Evolutionary conservation across 2,329 filamentous ascomycete genomes (phyloP), one percentile per base, ranked within the genome.

Genomic region (Talaromyces sp.): DNA sequence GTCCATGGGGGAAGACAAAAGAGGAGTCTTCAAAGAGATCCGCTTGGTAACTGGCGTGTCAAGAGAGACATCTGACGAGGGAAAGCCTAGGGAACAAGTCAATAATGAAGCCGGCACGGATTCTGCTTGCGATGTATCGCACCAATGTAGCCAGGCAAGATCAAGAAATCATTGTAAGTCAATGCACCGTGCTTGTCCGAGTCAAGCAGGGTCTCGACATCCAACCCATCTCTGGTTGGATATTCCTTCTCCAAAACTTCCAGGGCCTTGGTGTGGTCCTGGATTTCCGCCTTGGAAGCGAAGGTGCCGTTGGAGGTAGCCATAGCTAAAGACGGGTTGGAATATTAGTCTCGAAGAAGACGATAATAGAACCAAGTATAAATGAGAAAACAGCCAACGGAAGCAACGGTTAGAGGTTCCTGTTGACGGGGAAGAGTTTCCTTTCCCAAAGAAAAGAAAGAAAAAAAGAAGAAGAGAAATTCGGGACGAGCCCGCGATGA

Each of bases 1-100:
- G 81, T 99, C 94, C 94, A 99, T 99, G 71, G 95, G 94, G 43
- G 94, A 97, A 53, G 94, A 99, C 66, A 97, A 86, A 72, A 99
- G 92, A 62, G 94, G 94, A 7, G 92, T 95, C 85, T 97, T 99
- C 75, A 99, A 84, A 38, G 90, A 87, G 78, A 99, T 96, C 72
- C 91, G 88, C 85, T 95, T 96, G 68, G 94, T 99, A 70, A 99
- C 84, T 61, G 91, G 91, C 38, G 93, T 91, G 69, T 97, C 94
- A 63, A 99, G 88, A 54, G 80, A 80, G 66, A 97, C 94, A 65
- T 90, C 89, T 56, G 90, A 91, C 70, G 95, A 94, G 65, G 94
- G 87, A 79, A 99, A 99, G 77, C 93, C 83, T 86, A 65, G 58
- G 38, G 64, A 62, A 61, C 52, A 46, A 43, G 50, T 61, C 48